Evolutionary conservation across 305 asterid species (phyloP).

Genomic region (Fraxinus xanthoxyloides): DNA sequence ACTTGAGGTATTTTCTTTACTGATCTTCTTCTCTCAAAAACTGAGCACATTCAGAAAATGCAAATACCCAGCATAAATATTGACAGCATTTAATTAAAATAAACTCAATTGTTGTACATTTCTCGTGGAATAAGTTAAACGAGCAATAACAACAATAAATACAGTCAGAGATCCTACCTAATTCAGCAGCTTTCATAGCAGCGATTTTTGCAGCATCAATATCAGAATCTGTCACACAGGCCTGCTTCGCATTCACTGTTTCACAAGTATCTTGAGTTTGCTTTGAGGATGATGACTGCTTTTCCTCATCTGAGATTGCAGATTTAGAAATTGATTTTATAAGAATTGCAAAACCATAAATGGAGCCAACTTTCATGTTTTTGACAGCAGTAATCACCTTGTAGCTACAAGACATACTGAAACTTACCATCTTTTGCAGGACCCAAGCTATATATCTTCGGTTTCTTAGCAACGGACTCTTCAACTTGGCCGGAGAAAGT

Average conservation of each 20-base stretch:
- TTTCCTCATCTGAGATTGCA: conserved; percentile 21
- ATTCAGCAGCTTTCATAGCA: conserved; percentile 96
- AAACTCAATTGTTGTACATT: neutral
- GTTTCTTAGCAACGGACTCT: conserved; percentile 53
- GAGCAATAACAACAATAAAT: neutral
- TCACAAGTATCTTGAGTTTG: conserved; percentile 23
- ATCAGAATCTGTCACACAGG: conserved; percentile 65
- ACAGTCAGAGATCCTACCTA: conserved; percentile 41
- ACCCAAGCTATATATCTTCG: conserved; percentile 42
- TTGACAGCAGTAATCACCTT: neutral
- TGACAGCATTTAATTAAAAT: neutral
- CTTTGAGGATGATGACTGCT: neutral
- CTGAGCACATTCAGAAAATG: neutral
- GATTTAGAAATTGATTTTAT: neutral
- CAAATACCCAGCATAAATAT: neutral
- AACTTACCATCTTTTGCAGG: conserved; percentile 48
- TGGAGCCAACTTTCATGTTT: neutral
- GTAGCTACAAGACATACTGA: conserved; percentile 5
- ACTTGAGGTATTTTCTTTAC: neutral
- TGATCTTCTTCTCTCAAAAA: neutral
- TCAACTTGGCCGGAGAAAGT: conserved; percentile 34
- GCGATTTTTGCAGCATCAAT: conserved; percentile 90
- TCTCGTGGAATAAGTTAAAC: neutral
- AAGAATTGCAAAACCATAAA: neutral
- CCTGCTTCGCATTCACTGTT: conserved; percentile 54